Evolutionary conservation across 345 rosid species (phyloP).

Genomic region (Raphanus sativus): DNA sequence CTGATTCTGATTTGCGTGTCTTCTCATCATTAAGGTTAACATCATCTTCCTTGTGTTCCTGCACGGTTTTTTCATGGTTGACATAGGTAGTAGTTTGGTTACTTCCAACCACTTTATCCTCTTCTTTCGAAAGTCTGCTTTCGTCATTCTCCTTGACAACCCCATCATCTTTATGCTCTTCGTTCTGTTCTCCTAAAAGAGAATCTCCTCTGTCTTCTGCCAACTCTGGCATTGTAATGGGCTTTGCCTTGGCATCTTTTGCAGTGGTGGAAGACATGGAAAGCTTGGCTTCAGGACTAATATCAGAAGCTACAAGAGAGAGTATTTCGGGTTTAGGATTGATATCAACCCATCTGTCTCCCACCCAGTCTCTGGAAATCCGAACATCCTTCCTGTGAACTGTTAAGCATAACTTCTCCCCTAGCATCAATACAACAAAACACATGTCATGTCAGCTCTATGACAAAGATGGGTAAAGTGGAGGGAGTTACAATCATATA

Average conservation of each 20-base stretch:
- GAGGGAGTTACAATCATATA: constrained; percentile 28
- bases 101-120: constrained; percentile 35
- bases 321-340: constrained; percentile 59
- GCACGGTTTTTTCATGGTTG: constrained; percentile 35
- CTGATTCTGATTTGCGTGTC: constrained; percentile 40
- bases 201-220: constrained; percentile 40
- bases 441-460: constrained; percentile 12
- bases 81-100: constrained; percentile 31
- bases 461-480: constrained; percentile 3
- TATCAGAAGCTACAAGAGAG: constrained; percentile 45
- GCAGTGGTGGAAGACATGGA: constrained; percentile 44
- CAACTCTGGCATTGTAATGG: constrained; percentile 37
- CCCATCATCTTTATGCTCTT: constrained; percentile 38
- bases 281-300: constrained; percentile 47
- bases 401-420: constrained; percentile 63
- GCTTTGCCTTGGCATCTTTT: constrained; percentile 43
- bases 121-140: constrained; percentile 31
- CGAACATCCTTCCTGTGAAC: constrained; percentile 60
- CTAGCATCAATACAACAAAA: constrained; percentile 44
- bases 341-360: constrained; percentile 72
- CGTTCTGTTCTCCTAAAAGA: constrained; percentile 41
- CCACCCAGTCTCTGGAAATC: constrained; percentile 80
- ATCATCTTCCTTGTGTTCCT: constrained; percentile 35
- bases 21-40: constrained; percentile 30
- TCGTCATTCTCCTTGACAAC: constrained; percentile 40